Evolutionary conservation across 805 yeast genomes (phyloP).

Genomic region (Lachancea waltii): DNA sequence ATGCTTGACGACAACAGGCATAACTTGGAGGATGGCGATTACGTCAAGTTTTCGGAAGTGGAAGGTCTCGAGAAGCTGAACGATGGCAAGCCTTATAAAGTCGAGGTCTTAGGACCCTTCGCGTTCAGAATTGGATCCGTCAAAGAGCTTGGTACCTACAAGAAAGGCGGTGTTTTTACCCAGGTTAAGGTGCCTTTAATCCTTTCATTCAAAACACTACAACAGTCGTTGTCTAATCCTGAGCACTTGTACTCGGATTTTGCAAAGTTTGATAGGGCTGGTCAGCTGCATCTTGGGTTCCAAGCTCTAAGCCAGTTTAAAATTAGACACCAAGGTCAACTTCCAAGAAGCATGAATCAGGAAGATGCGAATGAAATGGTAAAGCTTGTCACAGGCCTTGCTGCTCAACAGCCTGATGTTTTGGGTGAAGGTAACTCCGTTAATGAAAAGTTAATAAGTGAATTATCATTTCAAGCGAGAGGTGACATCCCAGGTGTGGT

Average conservation of each 20-base stretch:
- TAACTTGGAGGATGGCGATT: slow-evolving; percentile 88
- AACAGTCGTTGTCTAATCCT: slow-evolving; percentile 64
- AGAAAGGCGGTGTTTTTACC: slow-evolving; percentile 82
- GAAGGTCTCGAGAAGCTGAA: slow-evolving; percentile 72
- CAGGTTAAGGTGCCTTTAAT: slow-evolving; percentile 82
- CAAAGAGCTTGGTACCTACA: slow-evolving; percentile 55
- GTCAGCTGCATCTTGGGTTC: slow-evolving; percentile 86
- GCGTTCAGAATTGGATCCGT: slow-evolving; percentile 68
- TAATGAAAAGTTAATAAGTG: slow-evolving; percentile 59
- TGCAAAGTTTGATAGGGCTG: slow-evolving; percentile 90
- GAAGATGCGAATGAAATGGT: slow-evolving; percentile 68
- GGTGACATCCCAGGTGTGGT: slow-evolving; percentile 89
- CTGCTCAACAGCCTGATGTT: slow-evolving; percentile 45
- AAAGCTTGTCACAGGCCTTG: slow-evolving; percentile 51
- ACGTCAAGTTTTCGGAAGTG: slow-evolving; percentile 79
- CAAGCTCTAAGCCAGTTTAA: slow-evolving; percentile 79
- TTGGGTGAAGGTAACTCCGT: slow-evolving; percentile 46
- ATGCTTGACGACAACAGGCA: slow-evolving; percentile 89
- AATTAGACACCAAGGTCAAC: slow-evolving; percentile 49
- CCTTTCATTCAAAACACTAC: slow-evolving; percentile 55
- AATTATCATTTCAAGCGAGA: slow-evolving; percentile 74
- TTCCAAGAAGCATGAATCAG: slow-evolving; percentile 72
- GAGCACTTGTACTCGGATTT: slow-evolving; percentile 78
- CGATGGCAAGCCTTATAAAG: slow-evolving; percentile 64
- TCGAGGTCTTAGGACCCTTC: slow-evolving; percentile 89